Conservation (phyloP, 345 rosid species). For the Salix udensis region DNA sequence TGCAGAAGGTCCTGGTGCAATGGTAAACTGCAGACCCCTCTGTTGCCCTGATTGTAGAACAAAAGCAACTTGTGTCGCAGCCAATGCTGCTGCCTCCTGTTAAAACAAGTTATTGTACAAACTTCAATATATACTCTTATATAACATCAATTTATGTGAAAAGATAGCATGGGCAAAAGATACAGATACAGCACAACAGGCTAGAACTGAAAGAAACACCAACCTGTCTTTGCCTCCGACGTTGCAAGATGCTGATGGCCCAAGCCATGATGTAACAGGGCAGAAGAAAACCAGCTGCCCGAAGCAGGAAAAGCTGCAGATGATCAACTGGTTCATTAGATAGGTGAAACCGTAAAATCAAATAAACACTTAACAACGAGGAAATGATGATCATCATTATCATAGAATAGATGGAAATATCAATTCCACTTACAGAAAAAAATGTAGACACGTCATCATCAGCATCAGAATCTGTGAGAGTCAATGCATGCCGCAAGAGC, state of each 20-base stretch:
- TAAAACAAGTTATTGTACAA: conserved; percentile 13
- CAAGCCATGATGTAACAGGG: conserved; percentile 99
- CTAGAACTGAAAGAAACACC: not conserved
- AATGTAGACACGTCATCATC: conserved; percentile 67
- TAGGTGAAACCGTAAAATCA: not conserved
- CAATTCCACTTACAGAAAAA: conserved; percentile 59
- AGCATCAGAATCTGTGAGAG: conserved; percentile 58
- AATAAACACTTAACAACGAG: not conserved
- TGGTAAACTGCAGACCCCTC: conserved; percentile 67
- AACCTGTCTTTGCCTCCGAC: conserved; percentile 92
- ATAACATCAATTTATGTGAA: conserved; percentile 1
- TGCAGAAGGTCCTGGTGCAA: conserved; percentile 53
- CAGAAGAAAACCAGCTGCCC: conserved; percentile 77
- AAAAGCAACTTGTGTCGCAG: conserved; percentile 81
- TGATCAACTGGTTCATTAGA: conserved; percentile 5
- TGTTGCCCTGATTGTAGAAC: conserved; percentile 79
- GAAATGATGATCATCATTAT: not conserved
- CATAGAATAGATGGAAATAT: not conserved
- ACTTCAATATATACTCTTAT: not conserved
- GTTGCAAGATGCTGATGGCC: conserved; percentile 92
- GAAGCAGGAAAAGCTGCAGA: conserved; percentile 73
- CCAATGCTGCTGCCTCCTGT: conserved; percentile 87
- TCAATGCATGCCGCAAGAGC: conserved; percentile 69
- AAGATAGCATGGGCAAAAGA: not conserved
- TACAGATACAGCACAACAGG: not conserved